Percentiles rank a stretch among this genome's conserved stretches.
Conservation (phyloP, 306 rosid species). For the Fagus sylvatica region DNA sequence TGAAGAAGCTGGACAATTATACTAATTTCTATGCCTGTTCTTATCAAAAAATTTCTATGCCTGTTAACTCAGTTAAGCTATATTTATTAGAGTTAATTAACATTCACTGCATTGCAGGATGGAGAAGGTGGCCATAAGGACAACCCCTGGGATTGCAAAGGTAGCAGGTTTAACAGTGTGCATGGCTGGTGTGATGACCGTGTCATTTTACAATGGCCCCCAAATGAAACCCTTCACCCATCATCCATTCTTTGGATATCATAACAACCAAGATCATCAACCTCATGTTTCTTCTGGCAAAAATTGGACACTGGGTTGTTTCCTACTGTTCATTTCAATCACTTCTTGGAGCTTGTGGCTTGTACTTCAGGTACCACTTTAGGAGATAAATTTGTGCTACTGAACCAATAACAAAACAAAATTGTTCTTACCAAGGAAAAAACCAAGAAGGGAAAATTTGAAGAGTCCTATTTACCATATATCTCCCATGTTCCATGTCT, state of each 20-base stretch:
- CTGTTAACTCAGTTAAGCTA: too few species aligned
- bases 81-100: background rate
- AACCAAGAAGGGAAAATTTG: too few species aligned
- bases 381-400: too few species aligned
- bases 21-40: too few species aligned
- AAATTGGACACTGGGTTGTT: conserved; percentile 60
- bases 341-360: conserved; percentile 54
- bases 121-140: conserved; percentile 51
- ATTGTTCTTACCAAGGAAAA: too few species aligned
- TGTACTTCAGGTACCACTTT: conserved; percentile 48
- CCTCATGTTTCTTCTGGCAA: conserved; percentile 27
- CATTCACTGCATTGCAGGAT: conserved; percentile 31
- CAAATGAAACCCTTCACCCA: conserved; percentile 30
- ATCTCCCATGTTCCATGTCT: too few species aligned
- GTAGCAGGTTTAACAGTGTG: conserved; percentile 46
- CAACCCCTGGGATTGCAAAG: conserved; percentile 52
- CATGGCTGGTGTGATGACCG: conserved; percentile 51
- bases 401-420: too few species aligned
- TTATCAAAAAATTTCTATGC: too few species aligned
- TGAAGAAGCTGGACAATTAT: too few species aligned
- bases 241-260: conserved; percentile 21
- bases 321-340: conserved; percentile 33
- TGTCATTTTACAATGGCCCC: conserved; percentile 64
- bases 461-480: too few species aligned
- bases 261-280: conserved; percentile 21